A percentile compares a stretch with the other conserved stretches of the same genome.
Conservation (phyloP, 768 basidiomycete species). For the Holtermanniella nyarrowii region DNA sequence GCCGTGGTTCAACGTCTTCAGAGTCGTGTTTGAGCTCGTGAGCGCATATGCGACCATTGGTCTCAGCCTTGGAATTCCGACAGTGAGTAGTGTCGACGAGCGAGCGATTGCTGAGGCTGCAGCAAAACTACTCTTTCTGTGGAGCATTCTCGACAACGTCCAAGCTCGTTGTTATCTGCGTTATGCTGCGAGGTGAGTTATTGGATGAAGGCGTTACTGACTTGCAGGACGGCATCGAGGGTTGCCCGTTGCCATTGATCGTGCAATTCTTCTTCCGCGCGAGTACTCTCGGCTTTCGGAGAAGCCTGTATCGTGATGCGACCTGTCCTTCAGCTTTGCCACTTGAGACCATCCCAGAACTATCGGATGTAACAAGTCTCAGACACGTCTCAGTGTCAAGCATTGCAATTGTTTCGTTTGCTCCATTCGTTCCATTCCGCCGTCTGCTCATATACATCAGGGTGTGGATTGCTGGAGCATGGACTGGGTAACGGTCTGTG, state of each 20-base stretch:
- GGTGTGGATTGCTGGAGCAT: too few relatives aligned
- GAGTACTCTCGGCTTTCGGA: conserved; percentile 17
- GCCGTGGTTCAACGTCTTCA: conserved; percentile 27
- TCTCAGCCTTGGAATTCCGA: conserved; percentile 29
- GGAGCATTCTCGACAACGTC: conserved; percentile 23
- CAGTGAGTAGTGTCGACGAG: conserved; percentile 3
- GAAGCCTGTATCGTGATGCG: too few relatives aligned
- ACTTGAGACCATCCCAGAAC: too few relatives aligned
- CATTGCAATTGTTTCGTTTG: too few relatives aligned
- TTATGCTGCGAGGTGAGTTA: conserved; percentile 33
- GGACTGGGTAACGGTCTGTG: too few relatives aligned
- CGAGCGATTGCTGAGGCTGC: not conserved
- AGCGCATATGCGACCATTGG: conserved; percentile 33
- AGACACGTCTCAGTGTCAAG: too few relatives aligned
- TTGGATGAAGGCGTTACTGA: too few relatives aligned
- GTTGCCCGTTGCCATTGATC: conserved; percentile 32
- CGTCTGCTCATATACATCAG: too few relatives aligned
- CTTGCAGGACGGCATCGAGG: conserved; percentile 34
- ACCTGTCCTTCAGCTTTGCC: too few relatives aligned
- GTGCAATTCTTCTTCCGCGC: conserved; percentile 25
- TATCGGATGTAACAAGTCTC: too few relatives aligned
- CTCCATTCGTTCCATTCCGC: too few relatives aligned
- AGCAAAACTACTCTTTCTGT: conserved; percentile 26
- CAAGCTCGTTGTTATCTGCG: conserved; percentile 29
- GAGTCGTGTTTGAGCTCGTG: conserved; percentile 35